phyloP scores from a whole-genome alignment of 768 basidiomycete genomes.

The Lanmaoa rubissima region DNA sequence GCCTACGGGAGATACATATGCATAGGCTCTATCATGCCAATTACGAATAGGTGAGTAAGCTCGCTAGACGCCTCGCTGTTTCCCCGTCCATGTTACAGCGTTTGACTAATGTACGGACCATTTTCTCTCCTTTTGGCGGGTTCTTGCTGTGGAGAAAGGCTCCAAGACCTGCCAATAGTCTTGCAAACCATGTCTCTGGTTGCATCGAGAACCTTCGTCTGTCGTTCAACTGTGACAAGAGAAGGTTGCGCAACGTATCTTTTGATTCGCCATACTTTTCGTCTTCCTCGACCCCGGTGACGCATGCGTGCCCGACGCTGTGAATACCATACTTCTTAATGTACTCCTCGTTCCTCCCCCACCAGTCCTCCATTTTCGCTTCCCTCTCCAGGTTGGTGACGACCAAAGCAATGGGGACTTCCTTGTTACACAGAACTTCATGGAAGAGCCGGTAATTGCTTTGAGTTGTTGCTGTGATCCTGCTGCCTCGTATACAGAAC shows the following conservation, averaged over 20 bases:
- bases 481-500: conserved; percentile 37
- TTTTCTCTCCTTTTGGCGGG: conserved; percentile 26
- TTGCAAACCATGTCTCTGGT: conserved; percentile 26
- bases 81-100: conserved; percentile 31
- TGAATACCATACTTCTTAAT: conserved; percentile 28
- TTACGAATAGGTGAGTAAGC: conserved; percentile 3
- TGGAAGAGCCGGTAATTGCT: conserved; percentile 41
- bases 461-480: conserved; percentile 29
- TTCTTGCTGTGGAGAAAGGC: conserved; percentile 19
- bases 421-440: conserved; percentile 37
- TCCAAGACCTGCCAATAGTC: conserved; percentile 21
- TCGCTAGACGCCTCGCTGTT: conserved; percentile 22
- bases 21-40: background rate
- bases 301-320: conserved; percentile 39
- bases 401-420: conserved; percentile 41
- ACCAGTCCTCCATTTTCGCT: conserved; percentile 36
- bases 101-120: conserved; percentile 23
- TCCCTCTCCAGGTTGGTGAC: conserved; percentile 42
- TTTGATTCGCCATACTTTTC: conserved; percentile 37
- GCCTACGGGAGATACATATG: background rate
- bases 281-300: conserved; percentile 37
- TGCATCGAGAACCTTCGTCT: conserved; percentile 24
- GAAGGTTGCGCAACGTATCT: conserved; percentile 21
- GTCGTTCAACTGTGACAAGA: conserved; percentile 10
- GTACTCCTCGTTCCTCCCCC: conserved; percentile 26